Percentiles rank a stretch among this genome's conserved stretches.
Conservation (phyloP, 2,329 filamentous ascomycete genomes). For the Ceratocystis cubensis region DNA sequence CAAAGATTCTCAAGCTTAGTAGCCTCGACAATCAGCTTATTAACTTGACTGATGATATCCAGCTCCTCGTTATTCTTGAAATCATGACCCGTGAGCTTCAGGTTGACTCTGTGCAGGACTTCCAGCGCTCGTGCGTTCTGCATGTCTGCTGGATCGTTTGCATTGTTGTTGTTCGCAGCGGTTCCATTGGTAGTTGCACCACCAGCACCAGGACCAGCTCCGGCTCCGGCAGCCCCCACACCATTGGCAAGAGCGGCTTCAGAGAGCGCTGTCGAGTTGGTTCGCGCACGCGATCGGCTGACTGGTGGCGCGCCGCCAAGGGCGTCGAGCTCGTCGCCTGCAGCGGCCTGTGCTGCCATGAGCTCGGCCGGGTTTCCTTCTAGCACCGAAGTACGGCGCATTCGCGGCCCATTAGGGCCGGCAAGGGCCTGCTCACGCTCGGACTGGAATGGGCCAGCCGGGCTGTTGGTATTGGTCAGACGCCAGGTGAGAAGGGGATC, state of each 20-base stretch:
- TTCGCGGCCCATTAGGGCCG: slow-evolving; percentile 37
- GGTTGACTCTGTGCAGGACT: slow-evolving; percentile 79
- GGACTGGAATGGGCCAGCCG: slow-evolving; percentile 52
- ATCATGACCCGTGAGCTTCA: slow-evolving; percentile 88
- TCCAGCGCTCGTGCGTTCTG: slow-evolving; percentile 90
- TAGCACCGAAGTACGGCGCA: slow-evolving; percentile 56
- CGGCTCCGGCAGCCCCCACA: slow-evolving; percentile 23
- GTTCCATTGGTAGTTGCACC: neutral
- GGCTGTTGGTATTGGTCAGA: slow-evolving; percentile 53
- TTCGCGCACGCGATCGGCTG: slow-evolving; percentile 42
- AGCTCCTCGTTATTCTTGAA: slow-evolving; percentile 81
- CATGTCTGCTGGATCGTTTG: slow-evolving; percentile 50
- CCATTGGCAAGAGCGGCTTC: slow-evolving; percentile 30
- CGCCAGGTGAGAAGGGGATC: slow-evolving; percentile 98
- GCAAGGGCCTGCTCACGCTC: slow-evolving; percentile 44
- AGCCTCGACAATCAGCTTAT: slow-evolving; percentile 86
- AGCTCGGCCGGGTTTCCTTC: slow-evolving; percentile 48
- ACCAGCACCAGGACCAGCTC: neutral
- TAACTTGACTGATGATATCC: slow-evolving; percentile 75
- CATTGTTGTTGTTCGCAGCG: slow-evolving; percentile 22
- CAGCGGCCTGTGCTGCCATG: slow-evolving; percentile 34
- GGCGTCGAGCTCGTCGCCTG: slow-evolving; percentile 23
- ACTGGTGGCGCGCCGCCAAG: slow-evolving; percentile 37
- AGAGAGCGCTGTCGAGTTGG: slow-evolving; percentile 42
- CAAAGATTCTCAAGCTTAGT: slow-evolving; percentile 96